Conservation (phyloP, 2,329 filamentous ascomycete genomes). For the Kalaharituber pfeilii region DNA sequence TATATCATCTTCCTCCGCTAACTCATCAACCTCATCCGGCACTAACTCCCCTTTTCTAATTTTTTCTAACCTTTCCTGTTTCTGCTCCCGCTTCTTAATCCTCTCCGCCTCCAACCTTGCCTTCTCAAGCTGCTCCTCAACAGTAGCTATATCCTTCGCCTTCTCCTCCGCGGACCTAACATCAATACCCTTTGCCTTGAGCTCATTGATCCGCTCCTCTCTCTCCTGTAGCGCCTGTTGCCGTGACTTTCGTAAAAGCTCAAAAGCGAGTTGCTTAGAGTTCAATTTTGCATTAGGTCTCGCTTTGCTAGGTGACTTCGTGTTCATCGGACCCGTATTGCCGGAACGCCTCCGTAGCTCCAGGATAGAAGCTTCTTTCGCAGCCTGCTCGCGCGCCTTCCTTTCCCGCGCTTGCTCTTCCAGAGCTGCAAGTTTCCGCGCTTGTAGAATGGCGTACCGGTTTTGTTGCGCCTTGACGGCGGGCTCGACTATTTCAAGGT, state of each 20-base stretch:
- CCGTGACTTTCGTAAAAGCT: conserved; percentile 53
- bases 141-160: conserved; percentile 59
- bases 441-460: not conserved
- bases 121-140: conserved; percentile 76
- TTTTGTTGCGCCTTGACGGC: not conserved
- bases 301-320: conserved; percentile 22
- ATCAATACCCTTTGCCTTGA: conserved; percentile 62
- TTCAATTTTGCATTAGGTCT: conserved; percentile 41
- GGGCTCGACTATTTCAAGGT: conserved; percentile 41
- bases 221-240: conserved; percentile 65
- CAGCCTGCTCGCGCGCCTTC: conserved; percentile 8
- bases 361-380: conserved; percentile 45
- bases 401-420: not conserved
- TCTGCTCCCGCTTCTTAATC: conserved; percentile 55
- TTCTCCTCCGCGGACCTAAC: conserved; percentile 77
- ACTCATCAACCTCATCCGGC: conserved; percentile 37
- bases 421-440: not conserved
- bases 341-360: conserved; percentile 30
- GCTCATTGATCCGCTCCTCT: conserved; percentile 54
- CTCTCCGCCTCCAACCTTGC: conserved; percentile 64
- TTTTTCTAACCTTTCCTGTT: conserved; percentile 40
- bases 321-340: not conserved
- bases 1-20: conserved; percentile 29
- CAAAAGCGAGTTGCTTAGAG: conserved; percentile 47
- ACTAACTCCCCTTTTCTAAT: conserved; percentile 30